phyloP scores from a whole-genome alignment of 345 rosid genomes.

The Camelina hispida region DNA sequence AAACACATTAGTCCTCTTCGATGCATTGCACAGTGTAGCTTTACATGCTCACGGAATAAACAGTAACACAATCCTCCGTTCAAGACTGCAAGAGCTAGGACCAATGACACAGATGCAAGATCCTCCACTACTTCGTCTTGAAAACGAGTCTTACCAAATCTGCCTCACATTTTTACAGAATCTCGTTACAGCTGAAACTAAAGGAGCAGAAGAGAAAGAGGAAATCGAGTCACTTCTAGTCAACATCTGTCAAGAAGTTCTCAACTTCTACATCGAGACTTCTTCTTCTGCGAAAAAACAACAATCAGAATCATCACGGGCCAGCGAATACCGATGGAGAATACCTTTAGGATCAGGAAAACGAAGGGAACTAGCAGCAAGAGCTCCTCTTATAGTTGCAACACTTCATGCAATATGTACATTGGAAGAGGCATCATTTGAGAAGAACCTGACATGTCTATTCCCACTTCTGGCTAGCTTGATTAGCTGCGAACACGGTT shows the following conservation, averaged over 20 bases:
- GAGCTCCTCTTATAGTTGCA: constrained; percentile 82
- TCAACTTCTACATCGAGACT: constrained; percentile 68
- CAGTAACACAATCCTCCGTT: constrained; percentile 58
- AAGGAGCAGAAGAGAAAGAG: constrained; percentile 57
- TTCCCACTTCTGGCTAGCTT: constrained; percentile 81
- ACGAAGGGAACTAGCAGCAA: constrained; percentile 86
- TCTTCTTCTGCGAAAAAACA: constrained; percentile 49
- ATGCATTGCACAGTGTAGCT: constrained; percentile 84
- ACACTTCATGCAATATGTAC: constrained; percentile 80
- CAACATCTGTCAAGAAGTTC: constrained; percentile 70
- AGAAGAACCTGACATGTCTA: constrained; percentile 68
- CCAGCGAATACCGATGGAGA: constrained; percentile 57
- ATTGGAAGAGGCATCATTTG: constrained; percentile 72
- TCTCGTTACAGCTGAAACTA: constrained; percentile 59
- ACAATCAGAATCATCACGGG: constrained; percentile 46
- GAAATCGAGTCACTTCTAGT: constrained; percentile 76
- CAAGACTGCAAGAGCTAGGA: constrained; percentile 81
- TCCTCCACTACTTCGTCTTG: constrained; percentile 92
- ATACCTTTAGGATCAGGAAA: constrained; percentile 92
- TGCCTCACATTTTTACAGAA: constrained; percentile 92
- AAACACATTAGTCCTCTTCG: constrained; percentile 71
- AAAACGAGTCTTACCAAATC: constrained; percentile 93
- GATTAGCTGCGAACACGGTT: constrained; percentile 90
- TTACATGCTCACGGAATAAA: constrained; percentile 81
- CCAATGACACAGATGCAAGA: constrained; percentile 97